Base-by-base conservation (phyloP, 75 land plant genomes). In the Ceratopteris richardii region DNA sequence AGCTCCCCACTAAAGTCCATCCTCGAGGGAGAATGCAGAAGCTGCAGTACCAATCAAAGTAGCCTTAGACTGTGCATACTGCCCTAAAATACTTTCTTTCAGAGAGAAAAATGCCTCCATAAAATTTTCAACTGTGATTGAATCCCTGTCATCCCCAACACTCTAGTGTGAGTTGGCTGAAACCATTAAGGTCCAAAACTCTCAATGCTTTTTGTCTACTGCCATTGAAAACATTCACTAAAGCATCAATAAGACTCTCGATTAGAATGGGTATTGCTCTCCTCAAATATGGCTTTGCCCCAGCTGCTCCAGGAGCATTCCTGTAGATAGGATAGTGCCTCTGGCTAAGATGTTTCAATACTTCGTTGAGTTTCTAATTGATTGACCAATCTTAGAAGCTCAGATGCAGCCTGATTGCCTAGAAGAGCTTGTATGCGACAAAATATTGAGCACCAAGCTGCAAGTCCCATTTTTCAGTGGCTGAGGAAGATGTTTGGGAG, bases 141-240 rank as follows among this genome's bases (percentile, higher is more conserved):
- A n/a, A n/a, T n/a, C n/a, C n/a, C n/a, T n/a, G n/a, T n/a, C n/a
- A n/a, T n/a, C n/a, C n/a, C n/a, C n/a, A n/a, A n/a, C n/a, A n/a
- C 98, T 93, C 98, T 43, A 93, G 96, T 84, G 83, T 86, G 30
- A 93, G 82, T 63, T 93, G 98, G 50, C 87, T 85, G 61, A 80
- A 93, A n/a, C 98, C 98, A 59, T 88, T 80, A 29, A 83, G 63
- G 73, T 93, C 98, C 47, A 93, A 41, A 16, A 61, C 55, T 59
- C 69, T 82, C 7, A 92, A 70, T 31, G 79, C 85, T 62, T 83
- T 83, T 17, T 60, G 26, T 58, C 72, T 62, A 39, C 85, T 66
- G 63, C 83, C 87, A 67, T 78, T 53, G 67, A 85, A 80, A 30
- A 85, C 66, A 62, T 81, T 79, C 12, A 85, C 80, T 48, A 93